Evolutionary conservation across 805 yeast species (phyloP).

Genomic region (Kurtzmaniella fragi): DNA sequence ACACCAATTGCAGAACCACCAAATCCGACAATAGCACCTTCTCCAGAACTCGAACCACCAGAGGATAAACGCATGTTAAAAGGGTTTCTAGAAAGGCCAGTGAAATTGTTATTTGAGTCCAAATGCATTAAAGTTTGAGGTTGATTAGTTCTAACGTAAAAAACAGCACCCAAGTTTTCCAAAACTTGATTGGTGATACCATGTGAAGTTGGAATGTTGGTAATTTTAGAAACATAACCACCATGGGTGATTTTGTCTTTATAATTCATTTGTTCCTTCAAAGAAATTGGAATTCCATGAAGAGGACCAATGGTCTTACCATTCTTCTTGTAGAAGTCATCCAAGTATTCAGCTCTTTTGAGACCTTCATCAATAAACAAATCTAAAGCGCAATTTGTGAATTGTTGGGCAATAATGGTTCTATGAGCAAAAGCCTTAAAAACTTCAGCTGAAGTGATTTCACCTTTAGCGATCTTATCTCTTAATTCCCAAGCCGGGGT

Average conservation of each 20-base stretch:
- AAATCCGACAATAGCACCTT: slow-evolving; percentile 38
- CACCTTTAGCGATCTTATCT: slow-evolving; percentile 26
- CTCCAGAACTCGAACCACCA: slow-evolving; percentile 44
- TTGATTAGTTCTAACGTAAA: slow-evolving; percentile 39
- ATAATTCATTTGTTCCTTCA: slow-evolving; percentile 46
- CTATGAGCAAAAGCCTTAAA: slow-evolving; percentile 39
- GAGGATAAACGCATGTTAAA: slow-evolving; percentile 32
- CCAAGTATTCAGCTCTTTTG: slow-evolving; percentile 49
- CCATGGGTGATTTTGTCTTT: slow-evolving; percentile 33
- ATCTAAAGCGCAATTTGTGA: slow-evolving; percentile 40
- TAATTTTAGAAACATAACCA: slow-evolving; percentile 32
- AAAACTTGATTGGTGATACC: slow-evolving; percentile 26
- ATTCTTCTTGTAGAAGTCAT: slow-evolving; percentile 40
- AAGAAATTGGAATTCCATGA: slow-evolving; percentile 63
- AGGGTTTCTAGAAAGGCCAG: slow-evolving; percentile 35
- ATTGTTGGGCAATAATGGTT: slow-evolving; percentile 38
- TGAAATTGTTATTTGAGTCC: slow-evolving; percentile 35
- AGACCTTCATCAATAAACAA: slow-evolving; percentile 56
- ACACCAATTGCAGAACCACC: slow-evolving; percentile 38
- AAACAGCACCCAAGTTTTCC: slow-evolving; percentile 39
- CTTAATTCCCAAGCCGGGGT: slow-evolving; percentile 22
- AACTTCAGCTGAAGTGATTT: slow-evolving; percentile 31
- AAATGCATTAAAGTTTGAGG: slow-evolving; percentile 45
- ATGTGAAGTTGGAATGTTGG: slow-evolving; percentile 23
- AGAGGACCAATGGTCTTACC: slow-evolving; percentile 56